These are phyloP conservation scores for Aspergillus sergii DNA, from an alignment of 2,329 filamentous ascomycete species.

Conservation along the genomic window DNA sequence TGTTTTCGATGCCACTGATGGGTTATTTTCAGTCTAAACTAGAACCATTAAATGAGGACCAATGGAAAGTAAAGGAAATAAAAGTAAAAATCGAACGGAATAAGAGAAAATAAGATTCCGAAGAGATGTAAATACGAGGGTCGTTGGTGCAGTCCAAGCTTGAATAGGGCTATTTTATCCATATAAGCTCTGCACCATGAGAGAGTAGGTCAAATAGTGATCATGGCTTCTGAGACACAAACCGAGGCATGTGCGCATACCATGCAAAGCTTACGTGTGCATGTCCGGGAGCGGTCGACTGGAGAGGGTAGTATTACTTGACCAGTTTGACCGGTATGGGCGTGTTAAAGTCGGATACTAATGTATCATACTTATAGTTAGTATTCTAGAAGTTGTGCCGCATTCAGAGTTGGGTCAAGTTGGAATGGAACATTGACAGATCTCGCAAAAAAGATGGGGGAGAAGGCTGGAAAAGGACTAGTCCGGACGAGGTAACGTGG, in stretches of 20 bases:
- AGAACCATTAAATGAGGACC: no score
- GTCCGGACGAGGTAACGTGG: background rate
- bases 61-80: background rate
- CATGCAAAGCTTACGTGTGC: background rate
- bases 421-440: background rate
- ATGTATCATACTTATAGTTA: no score
- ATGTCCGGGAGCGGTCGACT: background rate
- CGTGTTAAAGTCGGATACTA: background rate
- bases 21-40: no score
- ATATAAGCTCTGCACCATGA: background rate
- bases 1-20: background rate
- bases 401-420: background rate
- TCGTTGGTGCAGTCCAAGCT: background rate
- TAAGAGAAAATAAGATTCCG: background rate
- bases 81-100: background rate
- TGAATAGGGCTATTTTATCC: background rate
- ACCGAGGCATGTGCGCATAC: background rate
- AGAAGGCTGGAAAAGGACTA: background rate
- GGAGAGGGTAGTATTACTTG: background rate
- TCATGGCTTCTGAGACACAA: conserved; percentile 1
- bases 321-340: background rate
- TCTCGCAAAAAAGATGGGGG: background rate
- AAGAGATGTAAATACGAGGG: background rate
- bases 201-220: background rate
- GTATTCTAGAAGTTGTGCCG: background rate